Conservation (phyloP, 345 rosid species). For the Murraya paniculata region DNA sequence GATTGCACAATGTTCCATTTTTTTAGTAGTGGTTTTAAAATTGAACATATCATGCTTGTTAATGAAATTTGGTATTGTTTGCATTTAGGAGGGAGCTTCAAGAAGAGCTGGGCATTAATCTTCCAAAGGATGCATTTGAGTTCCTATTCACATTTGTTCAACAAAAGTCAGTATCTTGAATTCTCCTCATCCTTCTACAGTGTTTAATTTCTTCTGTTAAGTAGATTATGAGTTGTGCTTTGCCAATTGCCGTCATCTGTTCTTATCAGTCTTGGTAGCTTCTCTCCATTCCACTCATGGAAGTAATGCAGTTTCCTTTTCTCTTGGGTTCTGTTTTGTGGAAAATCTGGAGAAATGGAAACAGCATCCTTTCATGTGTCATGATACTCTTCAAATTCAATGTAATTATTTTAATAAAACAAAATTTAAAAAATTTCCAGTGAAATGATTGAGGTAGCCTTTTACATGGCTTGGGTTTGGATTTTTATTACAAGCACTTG, state of each 20-base stretch:
- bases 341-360: background rate
- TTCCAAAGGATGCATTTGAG: slow-evolving; percentile 93
- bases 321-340: background rate
- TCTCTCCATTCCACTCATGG: background rate
- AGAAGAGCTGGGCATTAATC: slow-evolving; percentile 80
- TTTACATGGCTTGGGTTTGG: background rate
- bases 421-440: background rate
- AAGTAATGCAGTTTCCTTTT: background rate
- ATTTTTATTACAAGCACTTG: background rate
- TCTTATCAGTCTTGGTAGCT: background rate
- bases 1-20: background rate
- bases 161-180: slow-evolving; percentile 56
- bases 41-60: slow-evolving; percentile 1
- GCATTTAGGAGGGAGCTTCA: slow-evolving; percentile 79
- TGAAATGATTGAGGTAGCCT: background rate
- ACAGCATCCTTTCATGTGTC: background rate
- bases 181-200: background rate
- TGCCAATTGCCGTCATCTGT: background rate
- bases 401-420: background rate
- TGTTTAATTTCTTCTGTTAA: background rate
- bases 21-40: background rate
- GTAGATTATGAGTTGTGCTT: background rate
- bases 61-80: background rate
- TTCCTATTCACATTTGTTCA: slow-evolving; percentile 64
- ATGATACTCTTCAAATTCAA: background rate